Evolutionary conservation across 2,329 filamentous ascomycete genomes (phyloP).

Genomic region (Xylaria sp.): DNA sequence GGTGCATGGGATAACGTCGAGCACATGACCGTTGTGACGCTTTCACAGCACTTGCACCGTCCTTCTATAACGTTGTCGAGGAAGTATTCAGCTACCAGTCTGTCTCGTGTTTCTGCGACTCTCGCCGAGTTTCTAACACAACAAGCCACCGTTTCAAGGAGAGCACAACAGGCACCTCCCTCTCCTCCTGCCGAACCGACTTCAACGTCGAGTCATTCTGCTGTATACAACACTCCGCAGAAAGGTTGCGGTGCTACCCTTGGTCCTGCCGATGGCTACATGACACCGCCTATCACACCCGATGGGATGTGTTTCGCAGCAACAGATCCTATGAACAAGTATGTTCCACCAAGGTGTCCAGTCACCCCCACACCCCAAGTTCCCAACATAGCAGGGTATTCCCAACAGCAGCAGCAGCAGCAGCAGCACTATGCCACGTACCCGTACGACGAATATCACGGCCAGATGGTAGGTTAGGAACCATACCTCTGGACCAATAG

Average conservation of each 20-base stretch:
- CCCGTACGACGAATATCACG: slow-evolving; percentile 55
- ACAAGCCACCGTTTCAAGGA: slow-evolving; percentile 65
- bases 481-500: slow-evolving; percentile 33
- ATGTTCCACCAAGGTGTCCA: slow-evolving; percentile 66
- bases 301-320: slow-evolving; percentile 69
- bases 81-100: slow-evolving; percentile 66
- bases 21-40: slow-evolving; percentile 69
- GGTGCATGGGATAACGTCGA: slow-evolving; percentile 81
- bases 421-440: slow-evolving; percentile 58
- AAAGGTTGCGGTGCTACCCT: slow-evolving; percentile 74
- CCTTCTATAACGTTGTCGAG: slow-evolving; percentile 67
- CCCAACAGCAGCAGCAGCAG: slow-evolving; percentile 55
- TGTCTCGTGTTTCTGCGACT: slow-evolving; percentile 64
- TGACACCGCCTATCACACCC: slow-evolving; percentile 87
- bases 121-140: slow-evolving; percentile 69
- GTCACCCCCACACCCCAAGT: slow-evolving; percentile 69
- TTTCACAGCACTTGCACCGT: slow-evolving; percentile 69
- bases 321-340: slow-evolving; percentile 56
- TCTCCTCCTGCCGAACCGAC: slow-evolving; percentile 67
- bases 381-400: slow-evolving; percentile 51
- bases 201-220: slow-evolving; percentile 61
- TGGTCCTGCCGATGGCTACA: slow-evolving; percentile 75
- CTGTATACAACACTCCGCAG: slow-evolving; percentile 81
- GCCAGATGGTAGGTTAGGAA: slow-evolving; percentile 45
- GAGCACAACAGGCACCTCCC: slow-evolving; percentile 60